Evolutionary conservation across 805 yeast genomes (phyloP).

Genomic region (Barnettozyma sucrosica): DNA sequence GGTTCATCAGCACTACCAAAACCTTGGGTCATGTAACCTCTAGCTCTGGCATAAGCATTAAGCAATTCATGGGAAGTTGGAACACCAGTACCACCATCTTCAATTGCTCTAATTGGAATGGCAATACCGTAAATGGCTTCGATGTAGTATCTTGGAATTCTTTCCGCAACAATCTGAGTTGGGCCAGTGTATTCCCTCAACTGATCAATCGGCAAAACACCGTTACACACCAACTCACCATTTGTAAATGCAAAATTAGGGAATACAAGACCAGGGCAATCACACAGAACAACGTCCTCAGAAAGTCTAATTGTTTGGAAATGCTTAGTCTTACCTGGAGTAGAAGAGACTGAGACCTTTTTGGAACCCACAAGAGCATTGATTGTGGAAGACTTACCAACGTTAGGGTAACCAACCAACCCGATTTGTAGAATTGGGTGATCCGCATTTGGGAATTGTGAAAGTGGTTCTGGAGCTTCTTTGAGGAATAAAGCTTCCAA

Average conservation of each 20-base stretch:
- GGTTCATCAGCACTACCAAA: slow-evolving; percentile 96
- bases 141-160: slow-evolving; percentile 81
- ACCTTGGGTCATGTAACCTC: slow-evolving; percentile 97
- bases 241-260: slow-evolving; percentile 96
- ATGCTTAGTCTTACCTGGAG: slow-evolving; percentile 99
- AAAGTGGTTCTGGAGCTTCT: slow-evolving; percentile 68
- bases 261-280: slow-evolving; percentile 98
- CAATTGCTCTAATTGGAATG: slow-evolving; percentile 64
- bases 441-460: slow-evolving; percentile 50
- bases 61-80: slow-evolving; percentile 88
- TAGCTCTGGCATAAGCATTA: slow-evolving; percentile 89
- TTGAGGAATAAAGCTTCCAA: slow-evolving; percentile 72
- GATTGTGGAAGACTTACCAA: slow-evolving; percentile 95
- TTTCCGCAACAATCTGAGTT: slow-evolving; percentile 71
- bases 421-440: slow-evolving; percentile 79
- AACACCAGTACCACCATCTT: slow-evolving; percentile 85
- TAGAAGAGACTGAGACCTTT: slow-evolving; percentile 95
- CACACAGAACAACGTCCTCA: slow-evolving; percentile 81
- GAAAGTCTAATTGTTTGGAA: slow-evolving; percentile 92
- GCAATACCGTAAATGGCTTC: slow-evolving; percentile 94
- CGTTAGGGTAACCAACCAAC: slow-evolving; percentile 95
- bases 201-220: slow-evolving; percentile 98
- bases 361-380: slow-evolving; percentile 95
- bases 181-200: slow-evolving; percentile 91
- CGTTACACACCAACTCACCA: slow-evolving; percentile 95